Evolutionary conservation across 2,329 filamentous ascomycete genomes (phyloP).

Genomic region (Xenosphaeropsis pyriputrescens): DNA sequence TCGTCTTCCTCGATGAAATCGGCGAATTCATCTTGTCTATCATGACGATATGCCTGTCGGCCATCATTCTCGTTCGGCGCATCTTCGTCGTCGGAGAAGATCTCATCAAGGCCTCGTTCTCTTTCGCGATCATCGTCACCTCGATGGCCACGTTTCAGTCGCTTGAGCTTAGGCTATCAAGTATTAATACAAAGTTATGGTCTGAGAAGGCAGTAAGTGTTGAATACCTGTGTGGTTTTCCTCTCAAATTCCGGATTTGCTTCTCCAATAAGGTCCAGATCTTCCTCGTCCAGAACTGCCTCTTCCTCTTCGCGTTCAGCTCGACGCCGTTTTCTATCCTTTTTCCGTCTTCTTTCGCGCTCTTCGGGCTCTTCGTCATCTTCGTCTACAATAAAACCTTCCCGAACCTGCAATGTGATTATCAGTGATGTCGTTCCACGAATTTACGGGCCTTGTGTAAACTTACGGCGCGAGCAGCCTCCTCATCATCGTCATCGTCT

Average conservation of each 20-base stretch:
- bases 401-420: conserved; percentile 51
- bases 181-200: not conserved
- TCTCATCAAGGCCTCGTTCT: conserved; percentile 69
- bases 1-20: conserved; percentile 97
- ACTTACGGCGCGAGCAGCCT: conserved; percentile 61
- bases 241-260: conserved; percentile 57
- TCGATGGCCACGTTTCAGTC: conserved; percentile 81
- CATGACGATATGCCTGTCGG: conserved; percentile 24
- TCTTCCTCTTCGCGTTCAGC: conserved; percentile 74
- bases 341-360: conserved; percentile 33
- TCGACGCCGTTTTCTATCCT: conserved; percentile 63
- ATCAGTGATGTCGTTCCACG: conserved; percentile 6
- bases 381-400: conserved; percentile 93
- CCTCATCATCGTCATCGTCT: conserved; percentile 82
- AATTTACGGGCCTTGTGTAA: conserved; percentile 1
- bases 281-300: conserved; percentile 79
- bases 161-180: conserved; percentile 76
- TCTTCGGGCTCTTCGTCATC: conserved; percentile 62
- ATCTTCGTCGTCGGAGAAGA: conserved; percentile 92
- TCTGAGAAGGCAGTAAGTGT: not conserved
- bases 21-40: conserved; percentile 67
- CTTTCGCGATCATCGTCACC: conserved; percentile 54
- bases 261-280: conserved; percentile 87
- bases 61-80: conserved; percentile 38
- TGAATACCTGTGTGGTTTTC: conserved; percentile 49